Base-by-base conservation (phyloP, 2,329 filamentous ascomycete species). In the Akanthomyces muscarius region DNA sequence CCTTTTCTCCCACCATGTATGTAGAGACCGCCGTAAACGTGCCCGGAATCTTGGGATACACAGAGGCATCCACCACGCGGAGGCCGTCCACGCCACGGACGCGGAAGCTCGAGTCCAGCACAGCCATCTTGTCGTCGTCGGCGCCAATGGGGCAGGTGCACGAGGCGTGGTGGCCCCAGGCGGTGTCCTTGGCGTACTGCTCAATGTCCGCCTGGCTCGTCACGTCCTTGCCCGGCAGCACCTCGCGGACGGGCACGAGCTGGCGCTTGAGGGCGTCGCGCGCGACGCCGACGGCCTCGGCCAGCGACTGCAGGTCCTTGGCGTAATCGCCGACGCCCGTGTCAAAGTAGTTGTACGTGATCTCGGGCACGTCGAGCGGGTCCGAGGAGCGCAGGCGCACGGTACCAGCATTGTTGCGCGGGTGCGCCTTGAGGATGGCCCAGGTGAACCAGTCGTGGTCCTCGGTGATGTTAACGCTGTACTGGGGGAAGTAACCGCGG, bases 291-390 rank as follows among this genome's bases (percentile, higher is more conserved):
- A 89, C 74, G 1, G 80, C 83, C 68, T 89, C 86, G 38, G 78
- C 76, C 16, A 86, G 66, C 0, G 85, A 83, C 53, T 85, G 81
- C 10, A 83, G 69, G 53, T 85, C 80, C 38, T 78, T 75, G 0
- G 73, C 73, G 4, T 77, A 75, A 7, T 83, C 81, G 25, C 80
- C 76, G 23, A 71, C 75, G 23, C 83, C 82, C 0, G 77, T 76
- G 53, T 81, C 78, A 74, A 84, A 87, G 72, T 81, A 88, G 72
- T 86, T 84, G 76, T 87, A 89, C 56, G 77, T 76, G 66, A 91
- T 88, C 6, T 82, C 72, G 0, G 89, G 89, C 3, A 80, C 76
- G 61, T 90, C 87, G 0, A 84, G 82, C 0, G 89, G 88, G 69
- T 91, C 82, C 0, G 81, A 74, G 0, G 84, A 87, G 18, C 77